These are phyloP conservation scores for Sugiyamaella sp. DNA, from an alignment of 1,139 yeast species.

Conservation along the genomic window DNA sequence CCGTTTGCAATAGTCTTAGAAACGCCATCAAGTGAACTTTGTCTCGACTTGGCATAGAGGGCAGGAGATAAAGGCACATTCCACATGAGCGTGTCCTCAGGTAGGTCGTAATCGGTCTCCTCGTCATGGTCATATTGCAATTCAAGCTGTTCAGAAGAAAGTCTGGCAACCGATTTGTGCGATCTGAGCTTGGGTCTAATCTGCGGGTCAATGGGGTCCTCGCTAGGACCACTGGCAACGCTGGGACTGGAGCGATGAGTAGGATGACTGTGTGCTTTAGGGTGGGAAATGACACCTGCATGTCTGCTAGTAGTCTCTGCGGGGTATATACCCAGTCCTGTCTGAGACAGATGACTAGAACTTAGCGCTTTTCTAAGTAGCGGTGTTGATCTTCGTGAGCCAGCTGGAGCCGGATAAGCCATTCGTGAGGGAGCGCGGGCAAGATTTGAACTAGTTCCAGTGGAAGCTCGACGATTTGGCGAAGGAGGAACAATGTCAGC, in stretches of 20 bases:
- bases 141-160: conserved; percentile 41
- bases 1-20: not conserved
- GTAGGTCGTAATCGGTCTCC: conserved; percentile 56
- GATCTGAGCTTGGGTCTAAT: conserved; percentile 18
- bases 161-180: conserved; percentile 10
- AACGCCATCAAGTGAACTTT: conserved; percentile 2
- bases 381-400: conserved; percentile 24
- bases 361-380: conserved; percentile 28
- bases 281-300: too few relatives aligned
- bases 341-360: conserved; percentile 25
- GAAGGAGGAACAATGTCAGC: conserved; percentile 10
- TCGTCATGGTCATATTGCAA: conserved; percentile 38
- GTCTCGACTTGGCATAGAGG: conserved; percentile 40
- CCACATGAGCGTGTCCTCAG: conserved; percentile 56
- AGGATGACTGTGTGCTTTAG: not conserved
- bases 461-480: conserved; percentile 19
- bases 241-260: too few relatives aligned
- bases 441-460: conserved; percentile 15
- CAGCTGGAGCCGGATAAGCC: conserved; percentile 8
- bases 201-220: conserved; percentile 1
- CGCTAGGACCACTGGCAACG: too few relatives aligned
- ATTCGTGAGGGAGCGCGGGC: conserved; percentile 4
- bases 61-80: conserved; percentile 69
- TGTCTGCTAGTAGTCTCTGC: not conserved
- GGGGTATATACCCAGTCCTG: conserved; percentile 24